A percentile compares a stretch with the other conserved stretches of the same genome.
Conservation (phyloP, 1,284 basidiomycete genomes). For the Ceratobasidium sp. region DNA sequence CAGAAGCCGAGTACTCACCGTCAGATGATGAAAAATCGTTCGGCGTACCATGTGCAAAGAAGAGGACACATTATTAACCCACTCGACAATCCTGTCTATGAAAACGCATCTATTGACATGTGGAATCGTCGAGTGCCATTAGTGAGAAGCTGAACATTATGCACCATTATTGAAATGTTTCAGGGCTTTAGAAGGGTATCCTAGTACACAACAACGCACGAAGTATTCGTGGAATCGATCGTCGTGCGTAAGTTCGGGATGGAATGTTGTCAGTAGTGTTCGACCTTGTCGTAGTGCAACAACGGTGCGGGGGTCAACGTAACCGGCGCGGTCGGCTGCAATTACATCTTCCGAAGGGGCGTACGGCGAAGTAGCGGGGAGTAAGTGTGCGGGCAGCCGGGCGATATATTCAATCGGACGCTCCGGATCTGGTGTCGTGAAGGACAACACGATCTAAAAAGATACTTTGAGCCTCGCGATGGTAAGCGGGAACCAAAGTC, state of each 20-base stretch:
- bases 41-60: not conserved
- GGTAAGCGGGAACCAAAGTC: conserved; percentile 26
- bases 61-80: not conserved
- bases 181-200: not conserved
- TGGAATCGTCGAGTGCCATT: not conserved
- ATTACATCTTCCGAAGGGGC: not conserved
- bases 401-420: conserved; percentile 68
- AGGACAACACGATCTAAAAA: conserved; percentile 67
- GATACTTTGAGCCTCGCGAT: conserved; percentile 44
- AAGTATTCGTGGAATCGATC: conserved; percentile 91
- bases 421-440: conserved; percentile 57
- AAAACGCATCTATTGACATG: not conserved
- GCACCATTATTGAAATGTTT: not conserved
- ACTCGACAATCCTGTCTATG: not conserved
- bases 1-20: not conserved
- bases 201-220: conserved; percentile 59
- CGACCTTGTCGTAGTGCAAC: conserved; percentile 89
- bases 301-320: conserved; percentile 68
- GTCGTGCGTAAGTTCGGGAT: conserved; percentile 92
- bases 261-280: conserved; percentile 91
- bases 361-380: conserved; percentile 56
- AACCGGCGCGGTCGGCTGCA: conserved; percentile 46
- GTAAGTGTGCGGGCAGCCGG: conserved; percentile 69
- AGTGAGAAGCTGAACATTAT: too few species aligned
- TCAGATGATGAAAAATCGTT: not conserved